Percentiles rank a stretch among this genome's conserved stretches.
Evolutionary conservation across 805 yeast genomes (phyloP).

Genomic region (Monosporozyma yasuniensis): DNA sequence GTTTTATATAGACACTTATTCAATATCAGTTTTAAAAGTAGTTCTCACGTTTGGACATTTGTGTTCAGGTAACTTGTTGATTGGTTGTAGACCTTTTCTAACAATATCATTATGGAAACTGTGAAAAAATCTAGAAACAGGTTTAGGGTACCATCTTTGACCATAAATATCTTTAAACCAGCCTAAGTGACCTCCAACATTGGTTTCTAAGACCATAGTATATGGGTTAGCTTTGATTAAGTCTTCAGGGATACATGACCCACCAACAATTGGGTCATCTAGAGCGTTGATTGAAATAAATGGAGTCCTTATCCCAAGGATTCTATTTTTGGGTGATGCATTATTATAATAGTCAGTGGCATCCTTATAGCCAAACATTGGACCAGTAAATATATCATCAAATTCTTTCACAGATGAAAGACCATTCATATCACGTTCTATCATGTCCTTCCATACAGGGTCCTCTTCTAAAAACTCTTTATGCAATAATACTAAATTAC

Average conservation of each 20-base stretch:
- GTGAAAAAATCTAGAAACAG: slow-evolving; percentile 37
- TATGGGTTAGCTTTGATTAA: slow-evolving; percentile 52
- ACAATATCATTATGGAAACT: slow-evolving; percentile 29
- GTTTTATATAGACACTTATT: not conserved
- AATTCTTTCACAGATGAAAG: slow-evolving; percentile 41
- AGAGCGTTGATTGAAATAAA: slow-evolving; percentile 50
- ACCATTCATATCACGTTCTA: slow-evolving; percentile 19
- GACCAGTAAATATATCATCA: slow-evolving; percentile 58
- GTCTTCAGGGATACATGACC: slow-evolving; percentile 36
- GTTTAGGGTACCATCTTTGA: slow-evolving; percentile 56
- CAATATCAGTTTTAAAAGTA: slow-evolving; percentile 1
- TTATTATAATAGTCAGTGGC: slow-evolving; percentile 57
- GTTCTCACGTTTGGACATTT: slow-evolving; percentile 14
- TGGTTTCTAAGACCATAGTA: slow-evolving; percentile 47
- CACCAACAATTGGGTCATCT: slow-evolving; percentile 70
- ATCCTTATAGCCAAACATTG: slow-evolving; percentile 54
- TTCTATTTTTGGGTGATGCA: slow-evolving; percentile 48
- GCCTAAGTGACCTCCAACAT: slow-evolving; percentile 77
- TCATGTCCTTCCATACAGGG: slow-evolving; percentile 11
- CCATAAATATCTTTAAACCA: slow-evolving; percentile 52
- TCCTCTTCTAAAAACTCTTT: slow-evolving; percentile 31
- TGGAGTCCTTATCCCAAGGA: slow-evolving; percentile 52
- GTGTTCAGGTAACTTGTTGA: slow-evolving; percentile 10
- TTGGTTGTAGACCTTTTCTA: slow-evolving; percentile 13
- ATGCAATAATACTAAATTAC: slow-evolving; percentile 37